Base-by-base conservation (phyloP, 148 eudicot genomes). In the Camellia granthamiana region DNA sequence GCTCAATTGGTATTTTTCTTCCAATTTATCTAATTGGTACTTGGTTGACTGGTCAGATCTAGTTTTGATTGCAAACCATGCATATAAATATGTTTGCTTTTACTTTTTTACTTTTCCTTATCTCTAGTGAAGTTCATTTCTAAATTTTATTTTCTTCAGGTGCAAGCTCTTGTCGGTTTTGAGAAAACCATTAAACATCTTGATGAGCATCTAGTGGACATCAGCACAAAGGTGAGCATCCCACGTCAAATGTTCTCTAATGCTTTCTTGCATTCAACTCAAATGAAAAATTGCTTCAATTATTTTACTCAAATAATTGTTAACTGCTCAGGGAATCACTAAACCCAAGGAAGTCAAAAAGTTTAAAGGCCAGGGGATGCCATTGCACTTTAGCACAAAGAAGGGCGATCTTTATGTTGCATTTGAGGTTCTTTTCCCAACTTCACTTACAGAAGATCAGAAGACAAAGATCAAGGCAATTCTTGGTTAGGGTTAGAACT, bases 301-400 rank as follows among this genome's bases (percentile, higher is more conserved):
- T 47, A 5, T 15, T 42, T 43, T 7, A 19, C 19, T 44, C 55
- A 52, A 23, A 62, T 64, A n/a, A 78, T 6, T 65, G 21, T 55
- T 18, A 7, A 10, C 7, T 73, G 75, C 68, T 46, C 83, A 96
- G 99, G 93, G 88, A 77, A 83, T 92, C 58, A 96, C 97, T 2
- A 92, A 91, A 81, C 99, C 95, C 2, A 96, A 96, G 87, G 88
- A 96, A 85, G 97, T 90, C 54, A 89, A 86, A 85, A 96, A 94
- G 81, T 87, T 92, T 65, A 94, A 94, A 90, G 95, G 95, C 42
- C 97, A 93, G 90, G 98, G 97, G 77, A 96, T 96, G 98, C 97
- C 98, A 23, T 79, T 96, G 80, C 90, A 96, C 84, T 84, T 81
- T 42, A 92, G 94, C 89, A 87, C 91, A 85, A 92, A 92, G 91